These are phyloP conservation scores for Paraphaeosphaeria minitans DNA, from an alignment of 2,329 filamentous ascomycete species.

Conservation along the genomic window DNA sequence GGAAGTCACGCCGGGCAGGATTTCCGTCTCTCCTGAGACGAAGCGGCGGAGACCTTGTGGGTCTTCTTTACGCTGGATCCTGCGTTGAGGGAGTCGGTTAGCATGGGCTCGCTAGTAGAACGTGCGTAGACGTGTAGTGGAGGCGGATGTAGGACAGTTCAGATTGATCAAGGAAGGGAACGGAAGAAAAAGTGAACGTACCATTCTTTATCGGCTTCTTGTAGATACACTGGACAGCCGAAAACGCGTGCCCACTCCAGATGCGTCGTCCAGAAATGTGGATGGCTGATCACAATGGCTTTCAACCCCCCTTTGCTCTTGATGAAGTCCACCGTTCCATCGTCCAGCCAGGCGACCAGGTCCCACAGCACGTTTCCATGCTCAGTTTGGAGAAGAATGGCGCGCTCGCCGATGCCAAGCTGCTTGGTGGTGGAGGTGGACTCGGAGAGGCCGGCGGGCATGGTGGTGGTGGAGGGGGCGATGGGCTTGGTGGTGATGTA, in stretches of 20 bases:
- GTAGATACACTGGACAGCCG: conserved; percentile 70
- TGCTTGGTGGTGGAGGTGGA: conserved; percentile 47
- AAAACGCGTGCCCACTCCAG: conserved; percentile 74
- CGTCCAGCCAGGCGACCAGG: conserved; percentile 71
- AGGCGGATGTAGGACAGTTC: too few species aligned
- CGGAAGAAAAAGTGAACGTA: background rate
- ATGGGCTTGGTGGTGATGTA: conserved; percentile 51
- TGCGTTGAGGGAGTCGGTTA: background rate
- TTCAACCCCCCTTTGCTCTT: conserved; percentile 66
- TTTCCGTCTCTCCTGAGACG: conserved; percentile 48
- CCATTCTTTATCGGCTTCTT: conserved; percentile 68
- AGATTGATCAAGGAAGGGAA: too few species aligned
- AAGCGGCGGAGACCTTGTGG: conserved; percentile 51
- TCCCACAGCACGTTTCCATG: conserved; percentile 81
- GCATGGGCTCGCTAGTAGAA: too few species aligned
- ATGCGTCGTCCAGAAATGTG: conserved; percentile 82
- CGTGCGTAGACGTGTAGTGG: too few species aligned
- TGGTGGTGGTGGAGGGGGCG: conserved; percentile 18
- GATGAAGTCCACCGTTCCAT: conserved; percentile 65
- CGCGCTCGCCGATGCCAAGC: conserved; percentile 76
- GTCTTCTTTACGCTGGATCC: conserved; percentile 58
- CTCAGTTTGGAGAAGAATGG: conserved; percentile 69
- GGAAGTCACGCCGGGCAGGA: conserved; percentile 60
- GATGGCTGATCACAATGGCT: conserved; percentile 77
- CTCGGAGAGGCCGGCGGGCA: conserved; percentile 42